Base-by-base conservation (phyloP, 495 filamentous ascomycete species). In the Tuber calosporum region DNA sequence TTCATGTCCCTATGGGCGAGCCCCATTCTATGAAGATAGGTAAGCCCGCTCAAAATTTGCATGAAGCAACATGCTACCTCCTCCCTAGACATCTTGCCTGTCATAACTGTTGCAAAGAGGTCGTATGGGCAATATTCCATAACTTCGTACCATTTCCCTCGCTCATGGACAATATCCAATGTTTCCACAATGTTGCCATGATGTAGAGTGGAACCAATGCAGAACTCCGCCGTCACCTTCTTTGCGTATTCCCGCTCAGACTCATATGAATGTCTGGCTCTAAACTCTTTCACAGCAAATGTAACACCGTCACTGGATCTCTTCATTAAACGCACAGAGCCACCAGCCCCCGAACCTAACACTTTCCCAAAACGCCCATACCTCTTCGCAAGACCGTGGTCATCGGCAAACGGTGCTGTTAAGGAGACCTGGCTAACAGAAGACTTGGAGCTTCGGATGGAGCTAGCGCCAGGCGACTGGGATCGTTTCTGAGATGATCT, bases 71-170 rank as follows among this genome's bases (percentile, higher is more conserved):
- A 99, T 2, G 88, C 89, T 70, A 97, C 87, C 83, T 99, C 95
- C 73, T 96, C 91, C 71, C 93, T 90, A 53, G 87, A 87, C 95
- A 99, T 99, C 84, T 95, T 98, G 26, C 95, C 95, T 0, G 95
- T 98, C 95, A 99, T 99, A 75, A 99, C 95, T 75, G 96, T 96
- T 37, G 95, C 95, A 82, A 99, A 99, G 22, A 99, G 86, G 83
- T 99, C 95, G 79, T 84, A 99, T 7, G 95, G 95, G n/a, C 93
- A 96, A 82, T 96, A 98, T 81, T 99, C 95, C 95, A 99, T 99
- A 40, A 99, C 95, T 81, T 97, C 96, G 82, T 96, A 99, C 94
- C 95, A 99, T 75, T 90, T 92, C 39, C 88, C 90, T 82, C 93
- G 94, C 85, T 99, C 95, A 74, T 97, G 91, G 22, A 99, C 89